phyloP scores from a whole-genome alignment of 495 filamentous ascomycete genomes.

The Hypoxylon subgilvum region DNA sequence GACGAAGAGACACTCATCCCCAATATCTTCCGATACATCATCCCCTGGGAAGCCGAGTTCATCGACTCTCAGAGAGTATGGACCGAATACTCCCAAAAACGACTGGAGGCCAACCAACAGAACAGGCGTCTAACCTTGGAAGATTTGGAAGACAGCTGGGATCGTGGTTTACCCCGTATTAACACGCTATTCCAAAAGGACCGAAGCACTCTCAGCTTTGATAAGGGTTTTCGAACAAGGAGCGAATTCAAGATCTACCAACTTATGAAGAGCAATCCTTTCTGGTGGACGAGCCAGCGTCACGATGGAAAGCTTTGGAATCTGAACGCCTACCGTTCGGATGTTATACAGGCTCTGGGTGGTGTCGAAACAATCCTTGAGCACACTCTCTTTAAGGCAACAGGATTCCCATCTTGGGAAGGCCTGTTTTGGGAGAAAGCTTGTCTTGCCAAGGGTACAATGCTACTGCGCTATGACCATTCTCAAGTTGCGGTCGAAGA shows the following conservation, averaged over 20 bases:
- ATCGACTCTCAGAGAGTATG: constrained; percentile 98
- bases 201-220: constrained; percentile 94
- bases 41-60: constrained; percentile 99
- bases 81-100: constrained; percentile 99
- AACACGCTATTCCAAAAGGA: constrained; percentile 99
- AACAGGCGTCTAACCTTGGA: constrained; percentile 94
- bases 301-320: constrained; percentile 99
- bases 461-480: constrained; percentile 49
- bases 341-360: constrained; percentile 97
- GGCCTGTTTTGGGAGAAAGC: constrained; percentile 98
- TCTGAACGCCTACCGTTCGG: constrained; percentile 94
- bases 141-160: constrained; percentile 98
- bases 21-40: constrained; percentile 99
- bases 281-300: constrained; percentile 99
- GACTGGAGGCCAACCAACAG: constrained; percentile 95
- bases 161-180: constrained; percentile 96
- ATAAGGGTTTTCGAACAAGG: constrained; percentile 96
- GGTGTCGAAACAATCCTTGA: constrained; percentile 99
- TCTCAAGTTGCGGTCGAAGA: constrained; percentile 53
- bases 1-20: constrained; percentile 98
- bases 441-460: constrained; percentile 39
- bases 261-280: constrained; percentile 99
- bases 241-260: constrained; percentile 99
- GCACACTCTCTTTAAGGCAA: constrained; percentile 98
- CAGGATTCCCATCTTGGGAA: constrained; percentile 98